phyloP scores from a whole-genome alignment of 306 rosid genomes.

The Hylodesmum podocarpum region DNA sequence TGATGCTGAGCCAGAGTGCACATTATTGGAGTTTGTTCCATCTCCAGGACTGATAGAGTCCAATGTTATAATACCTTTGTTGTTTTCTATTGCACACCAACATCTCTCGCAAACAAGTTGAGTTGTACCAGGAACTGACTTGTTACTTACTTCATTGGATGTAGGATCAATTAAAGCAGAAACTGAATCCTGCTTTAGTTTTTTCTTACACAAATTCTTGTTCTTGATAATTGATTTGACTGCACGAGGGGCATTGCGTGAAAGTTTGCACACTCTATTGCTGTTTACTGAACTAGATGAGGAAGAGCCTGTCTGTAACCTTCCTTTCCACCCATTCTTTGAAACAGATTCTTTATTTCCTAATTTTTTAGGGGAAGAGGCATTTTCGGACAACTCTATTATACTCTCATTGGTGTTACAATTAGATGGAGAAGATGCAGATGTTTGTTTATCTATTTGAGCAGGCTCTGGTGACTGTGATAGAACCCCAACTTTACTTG shows the following conservation, averaged over 20 bases:
- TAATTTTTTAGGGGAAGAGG: conserved; percentile 51
- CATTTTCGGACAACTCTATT: conserved; percentile 43
- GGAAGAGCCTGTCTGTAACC: conserved; percentile 57
- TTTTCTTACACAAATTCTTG: conserved; percentile 68
- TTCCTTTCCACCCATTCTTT: conserved; percentile 63
- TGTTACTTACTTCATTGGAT: conserved; percentile 44
- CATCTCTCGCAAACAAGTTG: conserved; percentile 89
- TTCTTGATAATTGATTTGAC: conserved; percentile 65
- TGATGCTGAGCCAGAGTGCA: conserved; percentile 31
- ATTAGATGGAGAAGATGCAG: conserved; percentile 31
- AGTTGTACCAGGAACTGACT: conserved; percentile 47
- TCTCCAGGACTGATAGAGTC: conserved; percentile 36
- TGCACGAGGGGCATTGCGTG: conserved; percentile 55
- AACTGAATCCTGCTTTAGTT: conserved; percentile 61
- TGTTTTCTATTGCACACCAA: conserved; percentile 65
- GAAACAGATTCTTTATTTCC: conserved; percentile 54
- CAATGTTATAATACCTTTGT: conserved; percentile 37
- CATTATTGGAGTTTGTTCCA: conserved; percentile 45
- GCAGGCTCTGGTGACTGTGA: conserved; percentile 35
- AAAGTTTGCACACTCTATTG: conserved; percentile 55
- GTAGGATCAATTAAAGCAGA: conserved; percentile 53
- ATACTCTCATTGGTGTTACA: conserved; percentile 37
- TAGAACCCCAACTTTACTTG: conserved; percentile 47
- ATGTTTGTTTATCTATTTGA: conserved; percentile 42
- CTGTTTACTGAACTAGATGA: conserved; percentile 56